A percentile compares a stretch with the other conserved stretches of the same genome.
These are phyloP conservation scores for Oryza rufipogon DNA, from an alignment of 176 grass and related monocot species.

Conservation along the genomic window DNA sequence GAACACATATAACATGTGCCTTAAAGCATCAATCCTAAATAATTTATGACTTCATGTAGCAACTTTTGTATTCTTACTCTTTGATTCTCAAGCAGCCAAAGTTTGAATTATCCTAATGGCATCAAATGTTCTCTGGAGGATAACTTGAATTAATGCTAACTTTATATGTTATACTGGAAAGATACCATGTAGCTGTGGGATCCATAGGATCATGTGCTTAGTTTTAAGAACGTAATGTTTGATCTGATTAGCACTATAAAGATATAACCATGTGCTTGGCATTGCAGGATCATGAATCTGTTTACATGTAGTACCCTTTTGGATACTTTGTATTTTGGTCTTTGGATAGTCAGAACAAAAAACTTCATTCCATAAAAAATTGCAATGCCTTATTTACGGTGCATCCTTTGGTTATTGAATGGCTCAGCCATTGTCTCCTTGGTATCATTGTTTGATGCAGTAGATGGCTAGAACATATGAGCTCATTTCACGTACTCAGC, in stretches of 20 bases:
- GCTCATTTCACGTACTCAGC: not conserved
- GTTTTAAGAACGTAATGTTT: not conserved
- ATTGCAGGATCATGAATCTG: not conserved
- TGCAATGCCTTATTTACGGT: not conserved
- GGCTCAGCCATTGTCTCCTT: not conserved
- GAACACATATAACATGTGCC: not conserved
- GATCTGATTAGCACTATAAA: not conserved
- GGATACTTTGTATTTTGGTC: not conserved
- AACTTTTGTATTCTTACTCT: not conserved
- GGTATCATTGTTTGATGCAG: not conserved
- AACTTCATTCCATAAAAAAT: not conserved
- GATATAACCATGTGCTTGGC: not conserved
- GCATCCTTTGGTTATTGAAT: not conserved
- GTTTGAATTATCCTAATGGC: not conserved
- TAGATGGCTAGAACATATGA: not conserved
- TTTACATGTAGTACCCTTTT: not conserved
- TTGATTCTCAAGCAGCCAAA: not conserved
- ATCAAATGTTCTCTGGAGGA: constrained; percentile 5
- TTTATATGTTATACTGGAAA: not conserved
- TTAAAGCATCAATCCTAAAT: constrained; percentile 8
- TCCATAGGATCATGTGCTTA: constrained; percentile 5
- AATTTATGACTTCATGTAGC: not conserved
- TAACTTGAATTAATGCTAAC: not conserved
- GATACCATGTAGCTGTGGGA: not conserved
- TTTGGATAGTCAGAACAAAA: not conserved